A percentile compares a stretch with the other conserved stretches of the same genome.
Evolutionary conservation across 176 grass and related monocot species (phyloP).

Genomic region (Raddia distichophylla): DNA sequence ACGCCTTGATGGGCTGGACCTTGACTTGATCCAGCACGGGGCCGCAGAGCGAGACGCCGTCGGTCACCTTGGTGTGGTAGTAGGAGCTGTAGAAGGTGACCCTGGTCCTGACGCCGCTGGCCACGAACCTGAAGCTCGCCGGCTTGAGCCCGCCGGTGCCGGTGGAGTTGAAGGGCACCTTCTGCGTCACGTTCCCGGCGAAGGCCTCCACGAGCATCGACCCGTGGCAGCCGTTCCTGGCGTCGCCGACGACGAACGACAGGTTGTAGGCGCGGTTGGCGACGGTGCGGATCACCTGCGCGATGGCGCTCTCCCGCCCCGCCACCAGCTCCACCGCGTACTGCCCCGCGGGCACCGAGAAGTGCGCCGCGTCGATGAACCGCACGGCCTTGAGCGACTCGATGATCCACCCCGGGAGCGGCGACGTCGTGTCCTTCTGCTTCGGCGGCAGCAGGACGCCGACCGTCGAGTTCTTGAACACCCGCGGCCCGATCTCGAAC

Average conservation of each 20-base stretch:
- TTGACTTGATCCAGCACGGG: slow-evolving; percentile 85
- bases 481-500: slow-evolving; percentile 77
- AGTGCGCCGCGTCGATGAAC: slow-evolving; percentile 82
- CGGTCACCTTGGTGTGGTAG: slow-evolving; percentile 81
- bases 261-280: slow-evolving; percentile 72
- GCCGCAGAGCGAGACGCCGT: slow-evolving; percentile 78
- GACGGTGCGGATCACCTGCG: slow-evolving; percentile 90
- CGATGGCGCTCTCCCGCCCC: slow-evolving; percentile 91
- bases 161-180: slow-evolving; percentile 71
- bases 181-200: slow-evolving; percentile 76
- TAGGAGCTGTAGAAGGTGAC: slow-evolving; percentile 97
- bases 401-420: slow-evolving; percentile 95
- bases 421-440: slow-evolving; percentile 81
- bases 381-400: slow-evolving; percentile 98
- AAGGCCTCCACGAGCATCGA: slow-evolving; percentile 92
- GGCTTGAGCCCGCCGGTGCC: slow-evolving; percentile 58
- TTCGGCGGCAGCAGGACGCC: slow-evolving; percentile 74
- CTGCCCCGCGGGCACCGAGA: slow-evolving; percentile 69
- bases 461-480: slow-evolving; percentile 78
- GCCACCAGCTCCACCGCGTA: slow-evolving; percentile 94
- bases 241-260: slow-evolving; percentile 79
- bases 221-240: slow-evolving; percentile 86
- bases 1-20: slow-evolving; percentile 67
- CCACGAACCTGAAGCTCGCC: slow-evolving; percentile 64
- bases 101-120: slow-evolving; percentile 52